These are phyloP conservation scores for Cadophora malorum DNA, from an alignment of 2,329 filamentous ascomycete genomes.

Conservation along the genomic window DNA sequence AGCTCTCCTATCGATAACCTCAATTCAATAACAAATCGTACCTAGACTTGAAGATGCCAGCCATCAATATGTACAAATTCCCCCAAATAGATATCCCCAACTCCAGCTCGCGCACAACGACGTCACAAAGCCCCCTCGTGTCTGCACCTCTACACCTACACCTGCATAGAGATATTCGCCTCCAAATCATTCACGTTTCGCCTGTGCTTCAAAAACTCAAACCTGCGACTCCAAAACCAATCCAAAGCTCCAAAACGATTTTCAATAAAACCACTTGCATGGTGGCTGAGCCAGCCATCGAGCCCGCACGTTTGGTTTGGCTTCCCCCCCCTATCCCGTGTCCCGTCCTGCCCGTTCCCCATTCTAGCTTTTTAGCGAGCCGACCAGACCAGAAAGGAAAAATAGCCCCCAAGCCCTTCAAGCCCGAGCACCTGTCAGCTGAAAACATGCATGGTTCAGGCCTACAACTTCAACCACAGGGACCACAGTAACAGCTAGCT, in stretches of 20 bases:
- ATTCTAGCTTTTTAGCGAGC: background rate
- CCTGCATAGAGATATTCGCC: background rate
- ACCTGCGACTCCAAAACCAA: background rate
- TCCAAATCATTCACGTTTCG: background rate
- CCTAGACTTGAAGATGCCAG: background rate
- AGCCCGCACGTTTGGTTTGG: slow-evolving; percentile 10
- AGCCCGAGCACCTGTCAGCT: slow-evolving; percentile 11
- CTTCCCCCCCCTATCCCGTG: background rate
- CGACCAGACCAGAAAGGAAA: background rate
- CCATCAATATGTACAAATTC: slow-evolving; percentile 1
- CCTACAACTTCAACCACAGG: background rate
- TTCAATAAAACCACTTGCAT: background rate
- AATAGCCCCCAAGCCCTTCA: background rate
- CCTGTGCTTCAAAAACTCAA: background rate
- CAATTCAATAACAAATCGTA: background rate
- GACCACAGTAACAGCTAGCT: background rate
- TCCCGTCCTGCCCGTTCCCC: background rate
- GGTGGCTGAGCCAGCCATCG: slow-evolving; percentile 8
- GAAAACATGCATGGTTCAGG: slow-evolving; percentile 1
- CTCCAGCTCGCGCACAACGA: slow-evolving; percentile 12
- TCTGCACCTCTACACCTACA: background rate
- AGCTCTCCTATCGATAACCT: background rate
- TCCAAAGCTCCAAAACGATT: background rate
- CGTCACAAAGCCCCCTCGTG: slow-evolving; percentile 7
- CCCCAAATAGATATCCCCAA: background rate